Evolutionary conservation across 768 basidiomycete species (phyloP).

Genomic region (Hysterangium stoloniferum): DNA sequence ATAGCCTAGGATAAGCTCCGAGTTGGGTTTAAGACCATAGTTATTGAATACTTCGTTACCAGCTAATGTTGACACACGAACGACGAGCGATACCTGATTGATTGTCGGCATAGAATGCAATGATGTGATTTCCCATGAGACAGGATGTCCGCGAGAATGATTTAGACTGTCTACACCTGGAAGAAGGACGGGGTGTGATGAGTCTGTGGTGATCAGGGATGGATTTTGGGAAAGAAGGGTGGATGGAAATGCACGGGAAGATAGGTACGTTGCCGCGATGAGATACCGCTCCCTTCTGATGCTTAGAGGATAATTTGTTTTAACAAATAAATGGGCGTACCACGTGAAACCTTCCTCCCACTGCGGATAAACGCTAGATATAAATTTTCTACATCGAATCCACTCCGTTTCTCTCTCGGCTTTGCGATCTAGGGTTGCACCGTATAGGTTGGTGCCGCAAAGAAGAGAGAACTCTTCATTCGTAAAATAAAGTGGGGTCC

Average conservation of each 20-base stretch:
- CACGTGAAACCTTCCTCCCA: constrained; percentile 58
- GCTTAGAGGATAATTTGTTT: background rate
- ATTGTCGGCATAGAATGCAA: constrained; percentile 20
- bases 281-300: constrained; percentile 59
- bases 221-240: constrained; percentile 56
- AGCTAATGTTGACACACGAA: constrained; percentile 34
- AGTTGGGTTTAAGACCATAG: constrained; percentile 86
- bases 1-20: constrained; percentile 86
- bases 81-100: constrained; percentile 52
- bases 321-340: constrained; percentile 30
- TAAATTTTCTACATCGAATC: constrained; percentile 39
- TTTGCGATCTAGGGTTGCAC: constrained; percentile 64
- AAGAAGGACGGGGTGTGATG: constrained; percentile 69
- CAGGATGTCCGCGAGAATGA: constrained; percentile 70
- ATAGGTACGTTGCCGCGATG: constrained; percentile 66
- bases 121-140: constrained; percentile 68
- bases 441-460: constrained; percentile 72
- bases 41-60: constrained; percentile 77
- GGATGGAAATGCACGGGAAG: constrained; percentile 88
- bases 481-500: constrained; percentile 71
- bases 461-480: constrained; percentile 54
- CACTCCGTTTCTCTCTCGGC: constrained; percentile 59
- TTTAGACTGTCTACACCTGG: constrained; percentile 86
- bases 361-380: constrained; percentile 27
- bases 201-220: constrained; percentile 40